Evolutionary conservation across 345 rosid genomes (phyloP).

Genomic region (Populus pruinosa): DNA sequence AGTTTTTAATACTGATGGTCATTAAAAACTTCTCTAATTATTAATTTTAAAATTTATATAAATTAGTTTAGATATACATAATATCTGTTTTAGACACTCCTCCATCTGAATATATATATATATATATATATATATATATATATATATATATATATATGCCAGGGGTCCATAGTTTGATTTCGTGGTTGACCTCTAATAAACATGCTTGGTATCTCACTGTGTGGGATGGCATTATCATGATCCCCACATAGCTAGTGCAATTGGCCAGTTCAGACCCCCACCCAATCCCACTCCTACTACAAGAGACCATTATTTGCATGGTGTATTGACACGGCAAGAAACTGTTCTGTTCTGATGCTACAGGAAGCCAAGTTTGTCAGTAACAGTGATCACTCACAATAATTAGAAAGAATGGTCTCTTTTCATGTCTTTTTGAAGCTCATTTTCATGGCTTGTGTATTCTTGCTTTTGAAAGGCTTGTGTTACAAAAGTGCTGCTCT

Average conservation of each 20-base stretch:
- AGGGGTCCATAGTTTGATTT: neutral
- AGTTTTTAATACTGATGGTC: too few relatives aligned
- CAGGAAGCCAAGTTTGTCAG: neutral
- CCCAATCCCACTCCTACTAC: neutral
- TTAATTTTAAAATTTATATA: too few relatives aligned
- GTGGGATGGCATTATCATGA: too few relatives aligned
- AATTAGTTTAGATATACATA: too few relatives aligned
- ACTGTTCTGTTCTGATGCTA: neutral
- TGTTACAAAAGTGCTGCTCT: neutral
- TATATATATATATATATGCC: too few relatives aligned
- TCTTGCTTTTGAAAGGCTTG: neutral
- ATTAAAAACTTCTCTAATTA: too few relatives aligned
- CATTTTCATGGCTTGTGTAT: neutral
- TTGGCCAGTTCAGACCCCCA: neutral
- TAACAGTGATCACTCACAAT: neutral
- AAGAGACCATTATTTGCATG: neutral
- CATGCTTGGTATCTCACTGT: neutral
- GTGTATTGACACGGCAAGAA: neutral
- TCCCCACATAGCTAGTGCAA: neutral
- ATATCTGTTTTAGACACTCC: too few relatives aligned
- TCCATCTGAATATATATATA: too few relatives aligned
- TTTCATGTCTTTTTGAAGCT: neutral
- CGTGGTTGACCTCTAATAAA: neutral
- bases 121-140: too few relatives aligned
- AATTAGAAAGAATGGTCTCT: constrained; percentile 6